These are phyloP conservation scores for Aspergillus diversus DNA, from an alignment of 495 filamentous ascomycete species.

Conservation along the genomic window DNA sequence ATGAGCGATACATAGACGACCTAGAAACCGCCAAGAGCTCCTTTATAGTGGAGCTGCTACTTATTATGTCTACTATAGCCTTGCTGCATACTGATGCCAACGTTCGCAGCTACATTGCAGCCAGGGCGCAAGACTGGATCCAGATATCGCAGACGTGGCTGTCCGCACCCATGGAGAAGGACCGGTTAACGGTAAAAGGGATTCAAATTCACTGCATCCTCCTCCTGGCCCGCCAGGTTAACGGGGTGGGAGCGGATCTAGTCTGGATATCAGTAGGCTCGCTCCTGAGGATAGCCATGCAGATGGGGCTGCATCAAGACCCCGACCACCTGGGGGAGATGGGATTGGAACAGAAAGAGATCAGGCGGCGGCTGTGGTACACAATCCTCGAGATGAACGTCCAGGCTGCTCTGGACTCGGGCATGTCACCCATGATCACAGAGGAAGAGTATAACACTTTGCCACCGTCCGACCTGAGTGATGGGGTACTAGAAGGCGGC, in stretches of 20 bases:
- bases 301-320: constrained; percentile 60
- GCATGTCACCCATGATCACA: constrained; percentile 53
- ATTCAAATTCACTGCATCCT: constrained; percentile 56
- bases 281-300: constrained; percentile 55
- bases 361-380: constrained; percentile 59
- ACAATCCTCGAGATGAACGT: constrained; percentile 59
- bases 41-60: constrained; percentile 44
- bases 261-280: constrained; percentile 57
- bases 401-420: constrained; percentile 57
- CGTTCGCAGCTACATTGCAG: constrained; percentile 30
- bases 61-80: constrained; percentile 49
- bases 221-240: constrained; percentile 52
- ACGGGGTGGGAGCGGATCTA: constrained; percentile 50
- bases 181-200: constrained; percentile 42
- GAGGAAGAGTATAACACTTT: constrained; percentile 54
- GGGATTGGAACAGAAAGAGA: constrained; percentile 43
- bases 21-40: constrained; percentile 33
- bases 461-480: constrained; percentile 52
- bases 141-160: constrained; percentile 55
- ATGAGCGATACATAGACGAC: constrained; percentile 42
- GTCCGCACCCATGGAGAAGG: constrained; percentile 53
- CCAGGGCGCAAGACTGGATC: constrained; percentile 46
- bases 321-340: constrained; percentile 49
- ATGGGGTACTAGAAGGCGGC: constrained; percentile 36
- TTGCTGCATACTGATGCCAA: constrained; percentile 33